phyloP scores from a whole-genome alignment of 768 basidiomycete species.

The Collybia nuda region DNA sequence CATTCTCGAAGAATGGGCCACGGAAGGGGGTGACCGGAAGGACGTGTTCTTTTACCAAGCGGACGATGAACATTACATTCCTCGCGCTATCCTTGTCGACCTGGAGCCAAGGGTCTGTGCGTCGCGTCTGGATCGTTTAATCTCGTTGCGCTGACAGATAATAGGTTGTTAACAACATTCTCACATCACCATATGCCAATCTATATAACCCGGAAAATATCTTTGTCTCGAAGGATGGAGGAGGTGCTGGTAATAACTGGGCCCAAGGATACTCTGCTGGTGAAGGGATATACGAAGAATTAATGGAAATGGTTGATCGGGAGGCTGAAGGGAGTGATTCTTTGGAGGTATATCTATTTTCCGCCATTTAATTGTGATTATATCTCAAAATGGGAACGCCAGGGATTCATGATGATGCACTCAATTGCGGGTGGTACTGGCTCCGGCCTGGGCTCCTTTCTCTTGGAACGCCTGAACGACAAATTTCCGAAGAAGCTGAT shows the following conservation, averaged over 20 bases:
- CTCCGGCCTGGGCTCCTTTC: slow-evolving; percentile 96
- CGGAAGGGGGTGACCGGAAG: slow-evolving; percentile 93
- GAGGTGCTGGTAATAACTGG: slow-evolving; percentile 99
- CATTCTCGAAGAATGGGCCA: slow-evolving; percentile 95
- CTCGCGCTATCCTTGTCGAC: slow-evolving; percentile 93
- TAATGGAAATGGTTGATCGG: slow-evolving; percentile 98
- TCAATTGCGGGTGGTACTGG: slow-evolving; percentile 99
- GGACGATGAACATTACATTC: slow-evolving; percentile 99
- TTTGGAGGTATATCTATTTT: slow-evolving; percentile 65
- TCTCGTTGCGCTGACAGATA: slow-evolving; percentile 11
- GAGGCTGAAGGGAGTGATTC: slow-evolving; percentile 98
- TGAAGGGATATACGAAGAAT: slow-evolving; percentile 90
- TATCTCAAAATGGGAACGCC: slow-evolving; percentile 2
- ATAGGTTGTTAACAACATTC: slow-evolving; percentile 95
- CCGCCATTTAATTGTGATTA: neutral
- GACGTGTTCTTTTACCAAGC: slow-evolving; percentile 99
- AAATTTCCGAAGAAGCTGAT: slow-evolving; percentile 99
- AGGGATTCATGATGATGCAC: slow-evolving; percentile 99
- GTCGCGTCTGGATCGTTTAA: neutral
- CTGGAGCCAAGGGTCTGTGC: slow-evolving; percentile 87
- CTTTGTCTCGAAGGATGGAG: slow-evolving; percentile 92
- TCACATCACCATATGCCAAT: slow-evolving; percentile 82
- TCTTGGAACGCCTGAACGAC: slow-evolving; percentile 95
- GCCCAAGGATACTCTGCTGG: slow-evolving; percentile 92
- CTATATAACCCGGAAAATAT: slow-evolving; percentile 99